phyloP scores from a whole-genome alignment of 495 filamentous ascomycete genomes.

The Acidomyces sp. region DNA sequence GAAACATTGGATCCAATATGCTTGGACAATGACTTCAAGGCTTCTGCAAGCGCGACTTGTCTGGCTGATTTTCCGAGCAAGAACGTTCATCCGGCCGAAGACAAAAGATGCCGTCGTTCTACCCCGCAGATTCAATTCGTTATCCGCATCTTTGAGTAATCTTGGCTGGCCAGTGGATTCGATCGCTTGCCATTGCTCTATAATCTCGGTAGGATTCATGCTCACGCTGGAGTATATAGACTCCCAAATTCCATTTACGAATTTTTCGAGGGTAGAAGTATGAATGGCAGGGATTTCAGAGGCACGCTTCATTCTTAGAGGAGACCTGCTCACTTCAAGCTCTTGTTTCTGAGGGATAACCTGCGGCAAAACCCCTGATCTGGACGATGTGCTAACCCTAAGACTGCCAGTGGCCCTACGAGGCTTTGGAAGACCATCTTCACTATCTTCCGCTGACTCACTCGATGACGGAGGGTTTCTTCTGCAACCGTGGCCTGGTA shows the following conservation, averaged over 20 bases:
- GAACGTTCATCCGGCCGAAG: constrained; percentile 17
- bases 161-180: constrained; percentile 13
- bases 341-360: too few species aligned
- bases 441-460: too few species aligned
- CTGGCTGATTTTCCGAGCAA: constrained; percentile 21
- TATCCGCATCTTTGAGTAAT: constrained; percentile 10
- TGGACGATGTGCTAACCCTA: too few species aligned
- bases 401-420: too few species aligned
- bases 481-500: too few species aligned
- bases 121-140: not conserved
- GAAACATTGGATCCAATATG: constrained; percentile 21
- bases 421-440: too few species aligned
- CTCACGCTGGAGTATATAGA: constrained; percentile 15
- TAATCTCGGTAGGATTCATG: constrained; percentile 16
- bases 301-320: too few species aligned
- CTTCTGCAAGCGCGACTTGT: constrained; percentile 17
- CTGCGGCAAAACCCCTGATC: too few species aligned
- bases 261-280: constrained; percentile 21
- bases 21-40: constrained; percentile 21
- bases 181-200: constrained; percentile 20
- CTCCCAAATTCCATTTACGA: constrained; percentile 22
- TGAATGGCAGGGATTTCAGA: constrained; percentile 16
- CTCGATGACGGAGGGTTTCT: too few species aligned
- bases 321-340: too few species aligned
- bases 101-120: not conserved